Evolutionary conservation across 164 flowering plant genomes (phyloP).

Genomic region (Pachysandra terminalis): DNA sequence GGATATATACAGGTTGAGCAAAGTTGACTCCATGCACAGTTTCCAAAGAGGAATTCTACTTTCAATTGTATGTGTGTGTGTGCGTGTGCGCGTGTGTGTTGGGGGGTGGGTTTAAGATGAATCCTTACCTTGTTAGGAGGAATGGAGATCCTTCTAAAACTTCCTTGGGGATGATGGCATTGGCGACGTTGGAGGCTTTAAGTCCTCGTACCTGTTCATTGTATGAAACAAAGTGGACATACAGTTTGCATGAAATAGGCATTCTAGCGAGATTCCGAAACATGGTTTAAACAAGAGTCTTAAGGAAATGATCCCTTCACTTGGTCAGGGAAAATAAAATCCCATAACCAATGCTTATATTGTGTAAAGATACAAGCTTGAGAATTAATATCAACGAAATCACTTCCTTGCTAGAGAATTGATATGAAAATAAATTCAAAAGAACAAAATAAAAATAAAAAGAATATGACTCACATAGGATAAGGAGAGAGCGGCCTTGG

Average conservation of each 20-base stretch:
- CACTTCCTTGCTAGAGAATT: background rate
- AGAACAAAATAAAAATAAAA: background rate
- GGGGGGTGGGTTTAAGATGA: background rate
- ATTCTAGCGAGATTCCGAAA: background rate
- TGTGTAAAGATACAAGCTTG: background rate
- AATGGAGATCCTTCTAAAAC: background rate
- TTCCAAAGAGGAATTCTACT: background rate
- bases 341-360: too few relatives aligned
- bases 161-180: slow-evolving; percentile 31
- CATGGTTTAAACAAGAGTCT: background rate
- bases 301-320: background rate
- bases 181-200: slow-evolving; percentile 83
- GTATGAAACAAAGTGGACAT: background rate
- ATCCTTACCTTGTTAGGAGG: slow-evolving; percentile 8
- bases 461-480: slow-evolving; percentile 38
- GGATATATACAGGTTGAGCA: too few relatives aligned
- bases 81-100: too few relatives aligned
- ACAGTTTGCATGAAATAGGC: background rate
- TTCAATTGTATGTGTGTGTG: too few relatives aligned
- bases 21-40: background rate
- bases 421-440: background rate
- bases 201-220: slow-evolving; percentile 64
- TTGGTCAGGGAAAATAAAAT: background rate
- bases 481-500: slow-evolving; percentile 57
- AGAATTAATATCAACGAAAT: background rate